Evolutionary conservation across 768 basidiomycete genomes (phyloP).

Genomic region (Strobilomyces confusus): DNA sequence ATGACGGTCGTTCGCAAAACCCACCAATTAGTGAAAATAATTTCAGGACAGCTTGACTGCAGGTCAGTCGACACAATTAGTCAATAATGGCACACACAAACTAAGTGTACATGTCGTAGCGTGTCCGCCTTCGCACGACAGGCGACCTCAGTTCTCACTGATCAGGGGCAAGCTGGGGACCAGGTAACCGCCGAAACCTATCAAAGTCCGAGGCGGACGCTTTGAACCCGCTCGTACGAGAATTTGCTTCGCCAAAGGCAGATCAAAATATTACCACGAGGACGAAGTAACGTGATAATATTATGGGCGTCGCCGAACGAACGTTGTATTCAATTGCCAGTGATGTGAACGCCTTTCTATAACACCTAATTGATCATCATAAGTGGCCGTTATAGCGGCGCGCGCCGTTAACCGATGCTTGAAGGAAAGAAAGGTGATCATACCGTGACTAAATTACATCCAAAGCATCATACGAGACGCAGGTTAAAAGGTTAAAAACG

Average conservation of each 20-base stretch:
- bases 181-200: too few relatives aligned
- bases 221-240: not conserved
- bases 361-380: slow-evolving; percentile 31
- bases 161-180: not conserved
- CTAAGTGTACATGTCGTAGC: slow-evolving; percentile 21
- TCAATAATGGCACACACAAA: not conserved
- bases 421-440: not conserved
- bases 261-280: slow-evolving; percentile 5
- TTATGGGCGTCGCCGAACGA: not conserved
- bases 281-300: not conserved
- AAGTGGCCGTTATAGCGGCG: slow-evolving; percentile 32
- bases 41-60: slow-evolving; percentile 17
- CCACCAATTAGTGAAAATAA: slow-evolving; percentile 13
- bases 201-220: too few relatives aligned
- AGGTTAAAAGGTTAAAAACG: slow-evolving; percentile 14
- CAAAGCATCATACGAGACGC: slow-evolving; percentile 23
- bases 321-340: not conserved
- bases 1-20: not conserved
- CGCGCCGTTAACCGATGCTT: not conserved
- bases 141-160: not conserved
- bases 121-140: slow-evolving; percentile 2
- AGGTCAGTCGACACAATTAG: not conserved
- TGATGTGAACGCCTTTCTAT: not conserved
- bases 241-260: not conserved
- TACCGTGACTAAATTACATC: slow-evolving; percentile 47